These are phyloP conservation scores for Catenaria anguillulae DNA, from an alignment of 371 early-diverging fungal genomes.

Conservation along the genomic window DNA sequence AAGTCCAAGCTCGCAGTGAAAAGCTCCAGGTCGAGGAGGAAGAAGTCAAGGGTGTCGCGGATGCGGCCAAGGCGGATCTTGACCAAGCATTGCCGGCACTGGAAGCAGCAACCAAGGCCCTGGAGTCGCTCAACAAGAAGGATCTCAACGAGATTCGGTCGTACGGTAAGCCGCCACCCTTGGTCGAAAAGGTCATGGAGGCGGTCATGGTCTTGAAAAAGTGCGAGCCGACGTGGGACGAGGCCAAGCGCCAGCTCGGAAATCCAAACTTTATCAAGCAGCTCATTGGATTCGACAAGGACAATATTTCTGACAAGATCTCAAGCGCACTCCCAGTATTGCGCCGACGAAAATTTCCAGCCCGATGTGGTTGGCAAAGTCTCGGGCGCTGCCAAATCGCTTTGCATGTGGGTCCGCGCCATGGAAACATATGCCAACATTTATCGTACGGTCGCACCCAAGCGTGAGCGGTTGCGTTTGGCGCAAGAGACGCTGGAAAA, in stretches of 20 bases:
- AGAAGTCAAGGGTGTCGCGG: slow-evolving; percentile 35
- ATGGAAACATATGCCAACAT: slow-evolving; percentile 42
- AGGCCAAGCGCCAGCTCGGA: slow-evolving; percentile 42
- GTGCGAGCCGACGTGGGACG: slow-evolving; percentile 44
- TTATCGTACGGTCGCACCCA: slow-evolving; percentile 36
- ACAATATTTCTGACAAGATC: slow-evolving; percentile 38
- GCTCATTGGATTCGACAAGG: slow-evolving; percentile 37
- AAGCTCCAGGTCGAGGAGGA: slow-evolving; percentile 38
- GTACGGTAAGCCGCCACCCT: slow-evolving; percentile 36
- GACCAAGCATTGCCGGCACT: slow-evolving; percentile 38
- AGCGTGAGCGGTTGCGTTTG: slow-evolving; percentile 32
- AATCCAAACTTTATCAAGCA: slow-evolving; percentile 43
- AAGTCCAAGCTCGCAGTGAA: slow-evolving; percentile 32
- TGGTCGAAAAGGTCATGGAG: slow-evolving; percentile 44
- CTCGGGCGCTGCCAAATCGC: slow-evolving; percentile 35
- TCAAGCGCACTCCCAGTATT: slow-evolving; percentile 35
- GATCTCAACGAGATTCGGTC: slow-evolving; percentile 33
- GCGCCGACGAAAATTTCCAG: slow-evolving; percentile 36
- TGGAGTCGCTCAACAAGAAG: slow-evolving; percentile 42
- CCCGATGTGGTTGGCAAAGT: slow-evolving; percentile 39
- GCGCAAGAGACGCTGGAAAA: slow-evolving; percentile 38
- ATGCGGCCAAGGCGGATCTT: slow-evolving; percentile 37
- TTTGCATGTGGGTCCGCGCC: slow-evolving; percentile 41
- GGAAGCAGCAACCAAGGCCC: slow-evolving; percentile 33
- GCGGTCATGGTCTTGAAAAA: slow-evolving; percentile 43